Conservation (phyloP, 148 eudicot genomes). For the Silene uniflora region DNA sequence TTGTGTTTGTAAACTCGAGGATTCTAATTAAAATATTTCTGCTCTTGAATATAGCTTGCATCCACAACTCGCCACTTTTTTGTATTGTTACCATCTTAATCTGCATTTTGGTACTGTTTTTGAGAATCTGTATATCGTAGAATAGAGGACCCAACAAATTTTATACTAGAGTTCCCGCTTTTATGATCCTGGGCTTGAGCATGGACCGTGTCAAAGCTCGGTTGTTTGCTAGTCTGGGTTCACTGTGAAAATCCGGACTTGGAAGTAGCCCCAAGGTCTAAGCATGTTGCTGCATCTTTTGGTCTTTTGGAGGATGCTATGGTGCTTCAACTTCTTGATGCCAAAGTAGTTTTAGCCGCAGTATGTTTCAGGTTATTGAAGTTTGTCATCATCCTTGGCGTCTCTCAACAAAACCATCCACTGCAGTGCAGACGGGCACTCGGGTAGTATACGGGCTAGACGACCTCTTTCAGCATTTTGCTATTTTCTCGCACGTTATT, state of each 20-base stretch:
- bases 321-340: background rate
- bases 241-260: too few species aligned
- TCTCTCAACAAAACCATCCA: too few species aligned
- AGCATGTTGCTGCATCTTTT: background rate
- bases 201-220: background rate
- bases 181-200: background rate
- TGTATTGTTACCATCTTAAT: background rate
- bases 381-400: too few species aligned
- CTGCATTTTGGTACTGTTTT: background rate
- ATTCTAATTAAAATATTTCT: background rate
- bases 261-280: background rate
- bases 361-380: too few species aligned
- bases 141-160: background rate
- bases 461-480: too few species aligned
- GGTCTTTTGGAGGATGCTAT: background rate
- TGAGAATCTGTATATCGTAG: background rate
- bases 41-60: background rate
- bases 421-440: too few species aligned
- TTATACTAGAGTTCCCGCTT: background rate
- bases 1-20: background rate
- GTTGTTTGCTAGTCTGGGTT: background rate
- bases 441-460: too few species aligned
- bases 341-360: too few species aligned
- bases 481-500: too few species aligned
- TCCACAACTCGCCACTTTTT: background rate